Base-by-base conservation (phyloP, 441 rosid species). In the Euphorbia schlechtendalii region DNA sequence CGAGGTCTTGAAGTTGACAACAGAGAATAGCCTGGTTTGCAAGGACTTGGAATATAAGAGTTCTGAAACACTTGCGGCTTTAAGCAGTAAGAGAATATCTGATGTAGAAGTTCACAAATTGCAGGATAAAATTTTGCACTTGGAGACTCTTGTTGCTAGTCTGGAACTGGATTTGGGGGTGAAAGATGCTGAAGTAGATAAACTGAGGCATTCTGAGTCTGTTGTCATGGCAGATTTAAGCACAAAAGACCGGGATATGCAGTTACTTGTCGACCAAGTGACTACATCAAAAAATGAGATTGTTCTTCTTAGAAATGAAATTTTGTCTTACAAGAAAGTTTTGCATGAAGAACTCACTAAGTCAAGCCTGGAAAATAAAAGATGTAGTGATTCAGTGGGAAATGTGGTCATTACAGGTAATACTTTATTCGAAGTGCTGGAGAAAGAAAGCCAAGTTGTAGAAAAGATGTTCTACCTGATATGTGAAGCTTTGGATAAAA, bases 31-130 rank as follows among this genome's bases (percentile, higher is more conserved):
- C 69, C 49, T 57, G 68, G 73, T 81, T 70, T 78, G 80, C 36
- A 82, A 69, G 72, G 86, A 86, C 74, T 67, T 86, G 72, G 87
- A 80, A 65, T 73, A 78, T 70, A 82, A 73, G 71, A 80, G 68
- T 13, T 63, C 80, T 27, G 80, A 83, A 69, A 74, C 79, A 61
- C 77, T 83, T 41, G 77, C 81, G 62, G 76, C 76, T 34, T 61
- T 61, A 38, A 74, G 76, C 49, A 57, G 69, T 65, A 56, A 69
- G 15, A 69, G 65, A 13, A 20, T 68, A 4, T 72, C 75, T 63
- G 77, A 70, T 36, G 58, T 60, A 63, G 85, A 85, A 70, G 76
- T 72, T 65, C 67, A 65, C 53, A 76, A 69, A 73, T 74, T 81
- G 68, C 81, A 80, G 63, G 90, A 82, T 59, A 76, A 78, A 68